Evolutionary conservation across 2,329 filamentous ascomycete genomes (phyloP).

Genomic region (Cryphonectria japonica): DNA sequence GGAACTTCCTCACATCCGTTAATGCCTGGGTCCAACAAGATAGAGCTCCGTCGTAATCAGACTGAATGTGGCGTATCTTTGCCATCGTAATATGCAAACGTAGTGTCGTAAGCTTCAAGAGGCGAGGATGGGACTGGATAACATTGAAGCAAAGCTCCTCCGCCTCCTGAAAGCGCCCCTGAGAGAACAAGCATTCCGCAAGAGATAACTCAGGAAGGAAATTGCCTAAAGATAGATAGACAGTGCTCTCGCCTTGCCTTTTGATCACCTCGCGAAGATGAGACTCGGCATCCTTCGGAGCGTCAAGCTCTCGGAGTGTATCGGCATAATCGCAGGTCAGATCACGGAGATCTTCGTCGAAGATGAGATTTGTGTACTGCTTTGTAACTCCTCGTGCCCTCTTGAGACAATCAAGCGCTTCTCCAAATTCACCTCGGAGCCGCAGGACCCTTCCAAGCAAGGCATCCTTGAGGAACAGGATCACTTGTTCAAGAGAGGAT

Average conservation of each 20-base stretch:
- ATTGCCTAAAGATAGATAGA: not conserved
- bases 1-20: not conserved
- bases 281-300: not conserved
- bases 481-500: not conserved
- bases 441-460: not conserved
- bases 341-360: conserved; percentile 8
- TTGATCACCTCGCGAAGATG: not conserved
- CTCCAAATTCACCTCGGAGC: not conserved
- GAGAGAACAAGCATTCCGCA: not conserved
- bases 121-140: not conserved
- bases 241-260: not conserved
- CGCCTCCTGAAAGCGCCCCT: not conserved
- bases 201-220: not conserved
- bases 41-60: not conserved
- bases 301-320: not conserved
- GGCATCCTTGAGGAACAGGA: not conserved
- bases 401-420: not conserved
- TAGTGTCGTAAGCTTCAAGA: not conserved
- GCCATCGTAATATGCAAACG: not conserved
- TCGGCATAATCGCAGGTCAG: conserved; percentile 12
- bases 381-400: not conserved
- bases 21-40: not conserved
- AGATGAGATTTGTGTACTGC: not conserved
- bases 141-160: not conserved
- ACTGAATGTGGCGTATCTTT: not conserved